Evolutionary conservation across 176 grass and related monocot genomes (phyloP), one percentile per base, ranked within the genome.

Genomic region (Carex scoparia): DNA sequence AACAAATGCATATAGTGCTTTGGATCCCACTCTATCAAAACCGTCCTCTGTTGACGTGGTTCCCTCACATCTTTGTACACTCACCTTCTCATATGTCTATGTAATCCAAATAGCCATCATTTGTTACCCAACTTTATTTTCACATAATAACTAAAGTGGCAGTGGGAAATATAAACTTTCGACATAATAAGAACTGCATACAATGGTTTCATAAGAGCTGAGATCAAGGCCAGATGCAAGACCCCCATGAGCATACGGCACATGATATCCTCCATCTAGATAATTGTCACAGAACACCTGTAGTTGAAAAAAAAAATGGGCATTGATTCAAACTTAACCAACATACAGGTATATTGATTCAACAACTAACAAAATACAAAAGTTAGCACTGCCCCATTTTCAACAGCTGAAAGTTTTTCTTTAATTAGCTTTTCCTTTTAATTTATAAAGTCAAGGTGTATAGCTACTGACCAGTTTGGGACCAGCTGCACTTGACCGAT

Each of bases 201-300:
- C 91, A 85, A 87, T 79, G 74, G 92, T 95, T 85, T 93, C 90
- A 1, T 98, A 98, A 69, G 91, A 98, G 54, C 94, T 87, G 84
- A 98, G 92, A 81, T 93, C 75, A 85, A 98, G 93, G 68, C 93
- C 88, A 48, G 95, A 98, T 79, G 93, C 95, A 90, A 98, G 91
- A 72, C 64, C 85, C 60, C 91, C 91, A 86, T 98, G 95, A 65
- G 93, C 95, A 84, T 95, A 95, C 79, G 95, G 95, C 81, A 98
- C 93, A 84, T 98, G 95, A 92, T 98, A 98, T 51, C 93, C 95
- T 68, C 95, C 95, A 92, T 98, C 95, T 65, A 98, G 65, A 90
- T 95, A 98, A 84, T 98, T 98, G 72, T 98, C 95, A 63, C 95
- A 98, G 66, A 95, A 98, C 2, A 95, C 93, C 95, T 98, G 65